Evolutionary conservation across 176 grass and related monocot species (phyloP).

Genomic region (Dendrocalamus sinicus): DNA sequence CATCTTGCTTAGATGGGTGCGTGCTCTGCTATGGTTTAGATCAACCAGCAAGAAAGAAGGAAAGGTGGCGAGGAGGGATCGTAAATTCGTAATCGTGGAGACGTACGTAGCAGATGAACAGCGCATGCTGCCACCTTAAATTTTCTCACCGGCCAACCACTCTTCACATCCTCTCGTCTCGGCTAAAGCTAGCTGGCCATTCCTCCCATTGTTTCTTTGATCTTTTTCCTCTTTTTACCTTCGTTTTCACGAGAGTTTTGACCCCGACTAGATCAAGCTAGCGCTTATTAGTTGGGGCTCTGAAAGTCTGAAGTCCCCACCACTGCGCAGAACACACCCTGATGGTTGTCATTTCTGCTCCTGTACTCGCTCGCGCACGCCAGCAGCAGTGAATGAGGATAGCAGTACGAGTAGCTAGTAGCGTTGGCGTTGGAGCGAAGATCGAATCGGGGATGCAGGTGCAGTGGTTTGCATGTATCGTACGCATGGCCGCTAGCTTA

Average conservation of each 20-base stretch:
- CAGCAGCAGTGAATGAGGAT: slow-evolving; percentile 14
- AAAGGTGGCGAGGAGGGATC: background rate
- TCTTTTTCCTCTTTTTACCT: background rate
- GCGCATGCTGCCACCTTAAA: slow-evolving; percentile 27
- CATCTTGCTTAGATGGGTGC: too few relatives aligned
- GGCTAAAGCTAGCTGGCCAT: background rate
- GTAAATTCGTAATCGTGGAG: background rate
- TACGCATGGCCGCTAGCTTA: background rate
- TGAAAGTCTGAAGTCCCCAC: background rate
- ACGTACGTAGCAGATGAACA: slow-evolving; percentile 11
- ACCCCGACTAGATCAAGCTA: background rate
- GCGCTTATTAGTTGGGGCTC: background rate
- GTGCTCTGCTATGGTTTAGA: too few relatives aligned
- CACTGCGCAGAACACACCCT: background rate
- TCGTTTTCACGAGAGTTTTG: background rate
- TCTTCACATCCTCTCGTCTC: background rate
- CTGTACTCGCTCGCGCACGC: background rate
- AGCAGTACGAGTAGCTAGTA: background rate
- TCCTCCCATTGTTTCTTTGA: background rate
- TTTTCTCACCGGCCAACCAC: background rate
- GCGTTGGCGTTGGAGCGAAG: background rate
- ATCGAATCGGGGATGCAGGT: background rate
- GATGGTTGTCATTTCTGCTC: background rate
- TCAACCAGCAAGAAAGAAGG: background rate
- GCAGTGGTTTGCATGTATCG: background rate